Conservation (phyloP, 306 rosid species). For the Begonia peltatifolia region DNA sequence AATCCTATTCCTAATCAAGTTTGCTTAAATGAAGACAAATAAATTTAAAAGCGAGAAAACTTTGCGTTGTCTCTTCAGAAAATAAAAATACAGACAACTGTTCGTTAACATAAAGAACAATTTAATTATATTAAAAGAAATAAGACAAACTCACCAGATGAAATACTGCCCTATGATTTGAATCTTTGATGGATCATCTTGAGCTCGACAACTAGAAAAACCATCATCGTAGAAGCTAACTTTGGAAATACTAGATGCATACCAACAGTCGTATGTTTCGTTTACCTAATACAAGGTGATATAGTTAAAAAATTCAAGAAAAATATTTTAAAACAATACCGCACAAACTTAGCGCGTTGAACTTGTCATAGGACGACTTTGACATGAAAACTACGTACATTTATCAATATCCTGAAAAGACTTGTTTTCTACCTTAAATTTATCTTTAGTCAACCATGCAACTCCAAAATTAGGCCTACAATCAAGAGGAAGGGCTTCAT, state of each 20-base stretch:
- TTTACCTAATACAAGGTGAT: constrained; percentile 44
- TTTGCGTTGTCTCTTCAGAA: neutral
- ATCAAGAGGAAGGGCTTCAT: constrained; percentile 88
- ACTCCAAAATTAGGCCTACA: constrained; percentile 93
- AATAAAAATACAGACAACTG: neutral
- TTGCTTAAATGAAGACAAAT: neutral
- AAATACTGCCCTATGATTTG: constrained; percentile 50
- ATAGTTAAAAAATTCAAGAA: constrained; percentile 6
- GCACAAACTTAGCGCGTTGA: neutral
- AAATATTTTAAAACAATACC: neutral
- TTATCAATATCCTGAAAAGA: neutral
- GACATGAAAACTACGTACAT: too few species aligned
- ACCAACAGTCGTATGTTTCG: constrained; percentile 77
- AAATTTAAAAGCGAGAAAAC: neutral
- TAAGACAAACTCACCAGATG: constrained; percentile 41
- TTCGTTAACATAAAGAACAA: neutral
- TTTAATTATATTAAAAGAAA: neutral
- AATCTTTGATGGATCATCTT: constrained; percentile 43
- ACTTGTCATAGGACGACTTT: neutral
- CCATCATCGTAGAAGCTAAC: constrained; percentile 57
- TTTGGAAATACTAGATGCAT: constrained; percentile 65
- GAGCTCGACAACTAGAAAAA: constrained; percentile 62
- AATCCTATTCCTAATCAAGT: too few species aligned
- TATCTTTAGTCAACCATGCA: constrained; percentile 81
- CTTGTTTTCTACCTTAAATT: constrained; percentile 53